Percentiles rank a stretch among this genome's conserved stretches.
Evolutionary conservation across 2,329 filamentous ascomycete genomes (phyloP).

Genomic region (Thielaviopsis punctulata): DNA sequence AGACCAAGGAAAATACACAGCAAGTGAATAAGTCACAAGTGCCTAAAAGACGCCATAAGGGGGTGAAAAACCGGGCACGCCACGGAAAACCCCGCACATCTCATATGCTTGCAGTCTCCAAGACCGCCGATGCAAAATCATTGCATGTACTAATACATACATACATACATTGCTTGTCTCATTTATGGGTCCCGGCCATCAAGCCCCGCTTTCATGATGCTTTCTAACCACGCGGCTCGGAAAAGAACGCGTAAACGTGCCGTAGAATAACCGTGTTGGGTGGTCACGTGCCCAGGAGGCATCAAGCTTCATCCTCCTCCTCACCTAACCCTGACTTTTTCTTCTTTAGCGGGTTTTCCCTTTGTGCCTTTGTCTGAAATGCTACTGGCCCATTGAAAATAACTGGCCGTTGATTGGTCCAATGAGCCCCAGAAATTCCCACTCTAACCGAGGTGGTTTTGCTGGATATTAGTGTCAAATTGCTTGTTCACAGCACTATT

Average conservation of each 20-base stretch:
- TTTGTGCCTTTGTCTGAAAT: constrained; percentile 3
- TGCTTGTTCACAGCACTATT: background rate
- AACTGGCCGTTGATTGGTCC: constrained; percentile 8
- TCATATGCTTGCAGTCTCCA: no score
- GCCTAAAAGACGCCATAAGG: no score
- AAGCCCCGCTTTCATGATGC: background rate
- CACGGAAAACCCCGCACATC: no score
- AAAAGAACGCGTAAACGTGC: constrained; percentile 8
- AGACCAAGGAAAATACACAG: no score
- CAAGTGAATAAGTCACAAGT: no score
- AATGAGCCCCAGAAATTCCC: background rate
- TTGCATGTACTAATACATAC: no score
- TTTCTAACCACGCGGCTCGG: background rate
- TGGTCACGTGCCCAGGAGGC: background rate
- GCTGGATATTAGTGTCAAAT: background rate
- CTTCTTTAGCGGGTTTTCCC: constrained; percentile 3
- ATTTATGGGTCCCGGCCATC: no score
- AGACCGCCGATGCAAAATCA: no score
- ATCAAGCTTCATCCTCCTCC: background rate
- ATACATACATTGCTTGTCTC: no score
- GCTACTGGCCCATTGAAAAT: constrained; percentile 11
- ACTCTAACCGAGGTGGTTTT: constrained; percentile 12
- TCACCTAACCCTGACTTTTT: background rate
- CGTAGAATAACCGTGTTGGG: background rate
- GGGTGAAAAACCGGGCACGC: no score